Evolutionary conservation across 306 rosid species (phyloP), one percentile per base, ranked within the genome.

Genomic region (Rosa rugosa): DNA sequence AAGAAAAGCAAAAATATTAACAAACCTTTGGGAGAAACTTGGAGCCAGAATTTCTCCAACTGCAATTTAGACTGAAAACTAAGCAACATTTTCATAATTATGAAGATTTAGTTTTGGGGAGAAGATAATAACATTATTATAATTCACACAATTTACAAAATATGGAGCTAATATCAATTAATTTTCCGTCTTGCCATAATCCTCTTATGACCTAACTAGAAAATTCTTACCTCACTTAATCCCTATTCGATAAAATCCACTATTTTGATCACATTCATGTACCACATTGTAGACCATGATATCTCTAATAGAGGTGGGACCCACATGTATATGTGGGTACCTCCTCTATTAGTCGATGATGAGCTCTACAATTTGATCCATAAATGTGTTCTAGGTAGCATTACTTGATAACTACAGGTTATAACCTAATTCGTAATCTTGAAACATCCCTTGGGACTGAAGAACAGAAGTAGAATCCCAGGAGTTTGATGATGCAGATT

Each of bases 381-480:
- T 63, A 18, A 46, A 45, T 31, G 34, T 46, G 60, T 2, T 31
- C 14, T 18, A 60, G 34, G 40, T 63, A 62, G 31, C 42, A 45
- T 75, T 42, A 62, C 44, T 18, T 6, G 45, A 25, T 75, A 31
- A 20, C 88, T 88, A 88, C 70, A 90, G 62, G 81, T 81, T 84
- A 75, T 91, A 92, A 71, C 93, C 88, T 77, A 95, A 80, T 59
- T 86, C 96, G 84, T 90, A 93, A 80, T 85, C 91, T 83, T 89
- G 99, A 73, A 87, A 91, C 77, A 93, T 83, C 80, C 85, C 86
- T 73, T 86, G 77, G 56, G 89, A 77, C 69, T 80, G 86, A 82
- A 88, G 87, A 78, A 79, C 92, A 31, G 89, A 85, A 83, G 81
- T 80, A 17, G 99, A 95, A 65, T 90, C 91, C 97, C 94, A 88